Conservation (phyloP, 306 rosid species). For the Begonia loranthoides region DNA sequence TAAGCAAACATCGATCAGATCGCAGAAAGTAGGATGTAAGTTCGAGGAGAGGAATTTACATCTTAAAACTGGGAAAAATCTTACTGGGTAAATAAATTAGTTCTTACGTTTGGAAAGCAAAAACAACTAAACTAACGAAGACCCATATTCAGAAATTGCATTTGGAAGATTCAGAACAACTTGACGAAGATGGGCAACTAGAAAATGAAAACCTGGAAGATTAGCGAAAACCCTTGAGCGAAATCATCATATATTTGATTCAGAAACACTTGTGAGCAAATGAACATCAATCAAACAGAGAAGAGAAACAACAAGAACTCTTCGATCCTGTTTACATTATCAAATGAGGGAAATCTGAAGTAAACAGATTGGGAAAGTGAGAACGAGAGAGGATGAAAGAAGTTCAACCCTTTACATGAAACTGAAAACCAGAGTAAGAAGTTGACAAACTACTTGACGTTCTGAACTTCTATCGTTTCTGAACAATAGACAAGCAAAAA, state of each 20-base stretch:
- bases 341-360: conserved; percentile 10
- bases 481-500: conserved; percentile 15
- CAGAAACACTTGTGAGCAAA: conserved; percentile 36
- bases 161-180: conserved; percentile 22
- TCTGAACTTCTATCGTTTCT: conserved; percentile 6
- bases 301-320: conserved; percentile 12
- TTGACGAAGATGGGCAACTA: conserved; percentile 30
- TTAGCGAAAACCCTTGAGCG: conserved; percentile 61
- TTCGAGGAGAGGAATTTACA: conserved; percentile 23
- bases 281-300: conserved; percentile 24
- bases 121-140: conserved; percentile 36
- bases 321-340: conserved; percentile 47
- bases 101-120: conserved; percentile 16
- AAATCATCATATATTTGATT: conserved; percentile 20
- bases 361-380: background rate
- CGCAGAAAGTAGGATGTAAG: conserved; percentile 10
- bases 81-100: conserved; percentile 9
- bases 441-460: conserved; percentile 16
- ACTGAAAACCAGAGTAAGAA: conserved; percentile 12
- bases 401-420: conserved; percentile 41
- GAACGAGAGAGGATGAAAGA: conserved; percentile 8
- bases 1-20: no score
- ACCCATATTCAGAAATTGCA: conserved; percentile 39
- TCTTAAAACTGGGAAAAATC: conserved; percentile 18
- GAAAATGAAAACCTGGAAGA: conserved; percentile 14